Base-by-base conservation (phyloP, 2,329 filamentous ascomycete species). In the Penicillium fuscoglaucum region DNA sequence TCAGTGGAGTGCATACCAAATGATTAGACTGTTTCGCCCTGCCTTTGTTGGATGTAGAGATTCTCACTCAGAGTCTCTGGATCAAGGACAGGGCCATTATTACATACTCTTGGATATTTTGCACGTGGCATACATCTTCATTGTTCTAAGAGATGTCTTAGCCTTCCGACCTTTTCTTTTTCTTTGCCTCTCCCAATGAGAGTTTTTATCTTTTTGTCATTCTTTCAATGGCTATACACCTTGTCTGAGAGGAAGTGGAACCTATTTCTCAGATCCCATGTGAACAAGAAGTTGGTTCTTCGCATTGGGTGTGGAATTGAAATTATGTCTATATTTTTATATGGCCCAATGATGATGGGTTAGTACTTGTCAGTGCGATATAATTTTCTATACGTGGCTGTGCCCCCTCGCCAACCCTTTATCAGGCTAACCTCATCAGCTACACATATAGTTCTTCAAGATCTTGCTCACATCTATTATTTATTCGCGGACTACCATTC, bases 51-150 rank as follows among this genome's bases (percentile, higher is more conserved):
- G 17, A 7, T 21, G 13, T 48, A 35, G 29, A 48, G 3, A 8
- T 21, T 21, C 35, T 21, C 33, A 33, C 6, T 48, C 10, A 40
- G 15, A 12, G 50, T 21, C 17, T 54, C 12, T 26, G 29, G 12
- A 15, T 46, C 48, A 46, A 52, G 55, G 19, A 58, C 50, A 58
- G 50, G 31, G 50, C 28, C 7, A 47, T 54, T 58, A 37, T 45
- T 43, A 17, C 29, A 29, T 54, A 12, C 33, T 31, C 31, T 40
- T 37, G 15, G 29, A 13, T n/a, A 41, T 19, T 12, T 46, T 35
- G 7, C 40, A 46, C 15, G 39, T 53, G 51, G 40, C 1, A 33
- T 46, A 19, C 3, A 7, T 33, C 7, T 10, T 53, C 24, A 28
- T 46, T 53, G 31, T 37, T 17, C 31, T 46, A 28, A n/a, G 46